These are phyloP conservation scores for Colletotrichum tropicicola DNA, from an alignment of 2,329 filamentous ascomycete genomes.

Conservation along the genomic window DNA sequence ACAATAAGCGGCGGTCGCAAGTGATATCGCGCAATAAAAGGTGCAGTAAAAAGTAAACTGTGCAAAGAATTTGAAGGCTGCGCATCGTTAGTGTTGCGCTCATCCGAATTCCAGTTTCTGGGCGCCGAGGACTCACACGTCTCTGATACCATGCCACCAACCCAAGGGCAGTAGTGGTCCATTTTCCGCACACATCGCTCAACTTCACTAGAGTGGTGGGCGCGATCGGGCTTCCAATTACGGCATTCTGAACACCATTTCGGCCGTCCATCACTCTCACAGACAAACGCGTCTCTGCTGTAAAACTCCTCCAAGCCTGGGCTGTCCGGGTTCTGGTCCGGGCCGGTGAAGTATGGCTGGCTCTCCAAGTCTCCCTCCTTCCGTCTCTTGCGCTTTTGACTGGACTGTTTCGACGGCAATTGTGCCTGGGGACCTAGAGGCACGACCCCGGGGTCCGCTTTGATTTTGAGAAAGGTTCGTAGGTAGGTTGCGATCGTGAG, in stretches of 20 bases:
- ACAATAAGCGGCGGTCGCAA: slow-evolving; percentile 72
- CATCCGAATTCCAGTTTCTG: neutral
- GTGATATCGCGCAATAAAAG: slow-evolving; percentile 70
- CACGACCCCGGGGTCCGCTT: slow-evolving; percentile 77
- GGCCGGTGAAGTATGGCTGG: slow-evolving; percentile 43
- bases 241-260: slow-evolving; percentile 86
- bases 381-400: slow-evolving; percentile 35
- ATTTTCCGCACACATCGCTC: slow-evolving; percentile 86
- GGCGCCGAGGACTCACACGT: slow-evolving; percentile 60
- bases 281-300: slow-evolving; percentile 83
- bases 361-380: slow-evolving; percentile 43
- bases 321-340: slow-evolving; percentile 64
- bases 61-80: slow-evolving; percentile 89
- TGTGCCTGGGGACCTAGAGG: slow-evolving; percentile 59
- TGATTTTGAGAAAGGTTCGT: slow-evolving; percentile 74
- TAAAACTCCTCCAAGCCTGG: slow-evolving; percentile 81
- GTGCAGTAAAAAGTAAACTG: slow-evolving; percentile 84
- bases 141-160: slow-evolving; percentile 91
- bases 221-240: slow-evolving; percentile 88
- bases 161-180: slow-evolving; percentile 97
- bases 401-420: slow-evolving; percentile 18
- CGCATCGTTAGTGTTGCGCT: slow-evolving; percentile 8
- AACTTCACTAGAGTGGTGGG: slow-evolving; percentile 87
- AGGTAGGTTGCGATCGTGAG: slow-evolving; percentile 74
- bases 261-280: slow-evolving; percentile 83